Percentiles rank a stretch among this genome's conserved stretches.
Conservation (phyloP, 2,329 filamentous ascomycete species). For the Dothideomycetes sp. region DNA sequence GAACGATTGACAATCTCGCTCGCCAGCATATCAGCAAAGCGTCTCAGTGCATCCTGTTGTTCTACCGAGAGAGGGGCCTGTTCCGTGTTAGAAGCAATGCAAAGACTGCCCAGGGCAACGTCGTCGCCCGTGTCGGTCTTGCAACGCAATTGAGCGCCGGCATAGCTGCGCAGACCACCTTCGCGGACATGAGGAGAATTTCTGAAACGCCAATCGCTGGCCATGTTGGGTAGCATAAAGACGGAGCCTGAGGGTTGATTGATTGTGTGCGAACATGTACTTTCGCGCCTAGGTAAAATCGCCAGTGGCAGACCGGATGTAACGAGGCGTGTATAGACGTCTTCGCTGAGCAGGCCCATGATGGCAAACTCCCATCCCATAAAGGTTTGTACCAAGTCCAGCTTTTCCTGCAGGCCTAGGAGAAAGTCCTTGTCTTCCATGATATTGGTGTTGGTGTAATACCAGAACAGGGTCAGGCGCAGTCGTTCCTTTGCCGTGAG, state of each 20-base stretch:
- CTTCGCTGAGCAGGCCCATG: conserved; percentile 35
- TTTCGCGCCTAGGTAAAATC: conserved; percentile 38
- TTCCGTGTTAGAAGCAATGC: conserved; percentile 32
- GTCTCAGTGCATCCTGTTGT: conserved; percentile 28
- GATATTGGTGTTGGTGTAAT: conserved; percentile 34
- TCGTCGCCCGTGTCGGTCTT: conserved; percentile 33
- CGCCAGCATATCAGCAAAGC: conserved; percentile 33
- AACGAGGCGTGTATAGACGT: conserved; percentile 36
- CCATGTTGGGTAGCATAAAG: conserved; percentile 35
- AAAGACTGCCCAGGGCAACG: conserved; percentile 35
- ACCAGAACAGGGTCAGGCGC: conserved; percentile 35
- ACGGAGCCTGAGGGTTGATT: conserved; percentile 19
- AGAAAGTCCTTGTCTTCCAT: conserved; percentile 34
- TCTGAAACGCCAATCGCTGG: conserved; percentile 37
- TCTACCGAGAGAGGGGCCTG: conserved; percentile 25
- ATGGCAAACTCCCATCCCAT: conserved; percentile 41
- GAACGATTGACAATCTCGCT: conserved; percentile 34
- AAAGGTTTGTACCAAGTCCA: conserved; percentile 32
- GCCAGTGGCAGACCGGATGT: conserved; percentile 34
- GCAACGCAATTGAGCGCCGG: conserved; percentile 33
- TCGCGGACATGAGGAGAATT: conserved; percentile 33
- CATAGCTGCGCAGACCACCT: conserved; percentile 35
- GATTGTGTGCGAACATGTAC: conserved; percentile 38
- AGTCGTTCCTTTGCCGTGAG: conserved; percentile 30
- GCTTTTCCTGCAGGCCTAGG: conserved; percentile 35